Evolutionary conservation across 2,329 filamentous ascomycete genomes (phyloP), one percentile per base, ranked within the genome.

Genomic region (Sclerotinia nivalis): DNA sequence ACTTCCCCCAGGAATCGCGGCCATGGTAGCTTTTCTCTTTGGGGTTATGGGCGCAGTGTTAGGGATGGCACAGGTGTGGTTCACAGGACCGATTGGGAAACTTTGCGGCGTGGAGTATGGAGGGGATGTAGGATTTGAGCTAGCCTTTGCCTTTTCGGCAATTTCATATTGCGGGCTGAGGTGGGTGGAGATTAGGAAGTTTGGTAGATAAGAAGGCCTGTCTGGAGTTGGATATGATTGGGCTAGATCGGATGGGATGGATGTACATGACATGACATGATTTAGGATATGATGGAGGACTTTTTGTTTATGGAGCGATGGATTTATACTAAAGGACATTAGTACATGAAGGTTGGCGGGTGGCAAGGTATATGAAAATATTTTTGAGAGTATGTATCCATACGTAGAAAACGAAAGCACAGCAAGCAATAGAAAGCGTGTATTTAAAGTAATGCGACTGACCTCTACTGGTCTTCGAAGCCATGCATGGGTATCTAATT

Each of bases 21-120:
- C 90, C 6, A 74, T 88, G 15, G 73, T 83, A 1, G 88, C 90
- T 0, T 92, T 92, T 78, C 82, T 82, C 75, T 85, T 86, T 68
- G 91, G 91, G 65, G 80, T 90, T 52, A 83, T 84, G 20, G 91
- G 91, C 20, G 89, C 91, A 75, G 84, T 91, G 2, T 81, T 87
- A 10, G 90, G 91, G 8, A 93, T 93, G 89, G 85, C 85, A 25
- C 90, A 93, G 79, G 79, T 82, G 0, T 93, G 90, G 89, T 91
- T 83, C 73, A 85, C 86, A 0, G 91, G 91, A 0, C 90, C 89
- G 0, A 87, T 93, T 72, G 89, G 89, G 0, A 82, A 83, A 68
- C 71, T 78, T 1, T 77, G 76, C 61, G 77, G 77, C 22, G 66
- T 72, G 6, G 75, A 75, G 2, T 81, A 70, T 71, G 82, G 82